These are phyloP conservation scores for Tolypocladium sp. DNA, from an alignment of 2,329 filamentous ascomycete genomes.

Conservation along the genomic window DNA sequence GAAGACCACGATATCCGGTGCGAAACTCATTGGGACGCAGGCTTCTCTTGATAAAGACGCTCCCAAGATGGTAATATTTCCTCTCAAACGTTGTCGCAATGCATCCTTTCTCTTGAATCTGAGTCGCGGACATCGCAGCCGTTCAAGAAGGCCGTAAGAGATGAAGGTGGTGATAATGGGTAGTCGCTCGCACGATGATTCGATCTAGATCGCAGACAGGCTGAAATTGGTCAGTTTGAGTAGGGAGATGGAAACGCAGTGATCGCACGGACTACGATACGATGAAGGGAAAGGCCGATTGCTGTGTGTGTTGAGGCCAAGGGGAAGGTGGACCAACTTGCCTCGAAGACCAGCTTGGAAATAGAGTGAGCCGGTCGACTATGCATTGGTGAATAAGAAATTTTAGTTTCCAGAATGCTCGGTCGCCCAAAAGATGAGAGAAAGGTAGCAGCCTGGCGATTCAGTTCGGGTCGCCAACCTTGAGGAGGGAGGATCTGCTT, in stretches of 20 bases:
- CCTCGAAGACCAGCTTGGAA: too few relatives aligned
- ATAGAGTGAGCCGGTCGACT: not conserved
- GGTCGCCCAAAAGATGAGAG: not conserved
- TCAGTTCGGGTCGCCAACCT: too few relatives aligned
- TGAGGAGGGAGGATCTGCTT: too few relatives aligned
- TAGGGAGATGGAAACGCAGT: not conserved
- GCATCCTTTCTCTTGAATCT: conserved; percentile 12
- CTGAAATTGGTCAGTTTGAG: not conserved
- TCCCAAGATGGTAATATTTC: conserved; percentile 18
- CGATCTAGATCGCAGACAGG: not conserved
- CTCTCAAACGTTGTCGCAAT: conserved; percentile 16
- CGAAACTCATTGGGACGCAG: conserved; percentile 19
- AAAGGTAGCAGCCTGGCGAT: not conserved
- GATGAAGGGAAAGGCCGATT: not conserved
- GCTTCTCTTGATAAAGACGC: conserved; percentile 19
- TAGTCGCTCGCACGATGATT: not conserved
- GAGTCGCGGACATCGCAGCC: not conserved
- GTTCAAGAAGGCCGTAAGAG: not conserved
- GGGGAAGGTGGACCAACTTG: not conserved
- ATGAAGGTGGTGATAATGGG: not conserved
- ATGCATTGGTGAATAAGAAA: not conserved
- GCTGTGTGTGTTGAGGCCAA: not conserved
- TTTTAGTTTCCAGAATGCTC: not conserved
- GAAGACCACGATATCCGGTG: conserved; percentile 14
- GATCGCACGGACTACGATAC: not conserved